phyloP scores from a whole-genome alignment of 108 stramenopile species.

The Pseudonitzschia multistriata region DNA sequence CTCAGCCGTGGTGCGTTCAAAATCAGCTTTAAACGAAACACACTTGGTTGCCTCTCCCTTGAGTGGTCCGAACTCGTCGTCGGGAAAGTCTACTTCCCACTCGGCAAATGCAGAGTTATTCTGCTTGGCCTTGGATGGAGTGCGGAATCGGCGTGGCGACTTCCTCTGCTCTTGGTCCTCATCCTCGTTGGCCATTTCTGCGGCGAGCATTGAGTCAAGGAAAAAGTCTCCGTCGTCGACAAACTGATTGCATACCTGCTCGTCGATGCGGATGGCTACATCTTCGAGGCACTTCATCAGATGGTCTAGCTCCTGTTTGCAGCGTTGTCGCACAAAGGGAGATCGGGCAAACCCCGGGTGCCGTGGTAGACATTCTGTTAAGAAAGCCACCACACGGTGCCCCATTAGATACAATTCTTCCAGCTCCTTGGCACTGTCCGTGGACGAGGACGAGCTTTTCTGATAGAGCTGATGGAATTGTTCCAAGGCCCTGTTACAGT shows the following conservation, averaged over 20 bases:
- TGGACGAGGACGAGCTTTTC: conserved; percentile 2
- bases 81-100: background rate
- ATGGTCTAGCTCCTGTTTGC: conserved; percentile 24
- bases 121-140: background rate
- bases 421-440: conserved; percentile 6
- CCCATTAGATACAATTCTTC: conserved; percentile 61
- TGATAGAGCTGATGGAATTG: conserved; percentile 44
- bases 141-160: background rate
- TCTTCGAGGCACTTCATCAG: conserved; percentile 41
- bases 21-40: background rate
- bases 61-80: background rate
- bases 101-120: background rate
- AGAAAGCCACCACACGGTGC: conserved; percentile 43
- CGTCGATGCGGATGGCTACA: conserved; percentile 48
- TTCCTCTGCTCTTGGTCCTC: background rate
- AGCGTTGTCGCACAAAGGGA: conserved; percentile 11
- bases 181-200: conserved; percentile 14
- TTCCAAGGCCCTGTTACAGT: conserved; percentile 23
- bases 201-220: background rate
- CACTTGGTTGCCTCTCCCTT: background rate
- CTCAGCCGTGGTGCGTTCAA: conserved; percentile 4
- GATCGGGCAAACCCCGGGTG: conserved; percentile 37
- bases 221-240: conserved; percentile 39
- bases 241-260: conserved; percentile 44
- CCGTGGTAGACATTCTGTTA: conserved; percentile 42